These are phyloP conservation scores for Xylariaceae sp. DNA, from an alignment of 2,329 filamentous ascomycete species.

Conservation along the genomic window DNA sequence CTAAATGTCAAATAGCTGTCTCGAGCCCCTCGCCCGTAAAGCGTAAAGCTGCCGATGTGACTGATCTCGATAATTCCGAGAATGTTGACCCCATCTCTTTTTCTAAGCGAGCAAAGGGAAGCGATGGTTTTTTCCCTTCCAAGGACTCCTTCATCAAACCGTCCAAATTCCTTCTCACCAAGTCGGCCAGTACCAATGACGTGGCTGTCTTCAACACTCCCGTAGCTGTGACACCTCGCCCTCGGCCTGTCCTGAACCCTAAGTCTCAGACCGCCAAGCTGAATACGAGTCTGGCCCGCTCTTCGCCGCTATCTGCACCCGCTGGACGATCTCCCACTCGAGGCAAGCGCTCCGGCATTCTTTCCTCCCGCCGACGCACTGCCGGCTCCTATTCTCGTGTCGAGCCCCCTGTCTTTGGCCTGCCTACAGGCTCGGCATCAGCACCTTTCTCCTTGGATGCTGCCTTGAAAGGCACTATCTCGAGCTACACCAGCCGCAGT, in stretches of 20 bases:
- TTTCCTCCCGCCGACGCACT: slow-evolving; percentile 63
- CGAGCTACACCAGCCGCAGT: slow-evolving; percentile 51
- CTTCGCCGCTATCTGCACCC: slow-evolving; percentile 60
- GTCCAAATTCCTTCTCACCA: slow-evolving; percentile 42
- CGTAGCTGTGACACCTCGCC: slow-evolving; percentile 33
- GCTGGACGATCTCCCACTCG: slow-evolving; percentile 78
- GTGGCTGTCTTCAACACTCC: slow-evolving; percentile 33
- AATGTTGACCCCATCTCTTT: slow-evolving; percentile 58
- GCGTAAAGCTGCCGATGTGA: slow-evolving; percentile 52
- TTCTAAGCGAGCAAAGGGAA: slow-evolving; percentile 57
- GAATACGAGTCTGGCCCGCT: slow-evolving; percentile 41
- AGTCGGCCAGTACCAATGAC: slow-evolving; percentile 35
- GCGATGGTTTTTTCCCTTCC: slow-evolving; percentile 35
- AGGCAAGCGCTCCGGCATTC: slow-evolving; percentile 62
- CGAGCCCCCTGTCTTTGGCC: slow-evolving; percentile 62
- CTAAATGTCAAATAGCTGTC: slow-evolving; percentile 38
- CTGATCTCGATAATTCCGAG: slow-evolving; percentile 52
- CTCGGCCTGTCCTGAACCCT: slow-evolving; percentile 46
- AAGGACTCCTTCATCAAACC: slow-evolving; percentile 48
- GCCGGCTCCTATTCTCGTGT: slow-evolving; percentile 63
- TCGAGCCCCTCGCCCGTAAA: slow-evolving; percentile 42
- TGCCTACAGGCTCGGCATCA: slow-evolving; percentile 39
- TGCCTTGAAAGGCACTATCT: slow-evolving; percentile 72
- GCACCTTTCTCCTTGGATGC: slow-evolving; percentile 81
- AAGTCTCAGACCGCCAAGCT: slow-evolving; percentile 49